Base-by-base conservation (phyloP, 2,329 filamentous ascomycete genomes). In the Sclerotinia trifoliorum region DNA sequence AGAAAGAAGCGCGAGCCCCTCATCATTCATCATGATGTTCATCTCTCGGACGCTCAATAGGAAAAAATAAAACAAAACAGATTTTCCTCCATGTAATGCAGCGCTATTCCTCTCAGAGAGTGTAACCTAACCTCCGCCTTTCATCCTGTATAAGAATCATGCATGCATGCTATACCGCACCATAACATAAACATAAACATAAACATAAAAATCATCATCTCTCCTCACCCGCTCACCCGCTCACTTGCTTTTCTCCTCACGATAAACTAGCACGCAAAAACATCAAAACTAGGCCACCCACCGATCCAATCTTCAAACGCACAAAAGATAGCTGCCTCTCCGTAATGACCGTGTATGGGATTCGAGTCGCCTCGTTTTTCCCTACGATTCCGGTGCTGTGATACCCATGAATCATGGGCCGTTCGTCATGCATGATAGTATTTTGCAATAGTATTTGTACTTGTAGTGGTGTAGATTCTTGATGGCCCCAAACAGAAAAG, bases 321-420 rank as follows among this genome's bases (percentile, higher is more conserved):
- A 19, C 24, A 39, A 55, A 13, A 29, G 26, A 15, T 35, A 56
- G 73, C 65, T 69, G 57, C 70, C 71, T 71, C 73, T 71, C 72
- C 71, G 71, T 74, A 74, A 72, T 65, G 75, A 77, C 72, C 70
- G 75, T 74, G 60, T 51, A 51, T n/a, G n/a, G 60, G 46, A 65
- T 26, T 69, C 71, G 74, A 77, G 75, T 77, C 73, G 75, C 76
- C 76, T 77, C 75, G 65, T 68, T 70, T 66, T 73, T 67, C 70
- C 71, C 71, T 68, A 65, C 73, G 73, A 73, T 63, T 42, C 67
- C 72, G 76, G 76, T 77, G 68, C 76, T 76, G 75, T 77, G 55
- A 69, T 69, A 69, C 70, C 75, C 74, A 69, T 51, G 69, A 71
- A 69, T 72, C 75, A 72, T 68, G 69, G 61, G 5, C 61, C 61